Evolutionary conservation across 305 asterid species (phyloP).

Genomic region (Rubia tinctorum): DNA sequence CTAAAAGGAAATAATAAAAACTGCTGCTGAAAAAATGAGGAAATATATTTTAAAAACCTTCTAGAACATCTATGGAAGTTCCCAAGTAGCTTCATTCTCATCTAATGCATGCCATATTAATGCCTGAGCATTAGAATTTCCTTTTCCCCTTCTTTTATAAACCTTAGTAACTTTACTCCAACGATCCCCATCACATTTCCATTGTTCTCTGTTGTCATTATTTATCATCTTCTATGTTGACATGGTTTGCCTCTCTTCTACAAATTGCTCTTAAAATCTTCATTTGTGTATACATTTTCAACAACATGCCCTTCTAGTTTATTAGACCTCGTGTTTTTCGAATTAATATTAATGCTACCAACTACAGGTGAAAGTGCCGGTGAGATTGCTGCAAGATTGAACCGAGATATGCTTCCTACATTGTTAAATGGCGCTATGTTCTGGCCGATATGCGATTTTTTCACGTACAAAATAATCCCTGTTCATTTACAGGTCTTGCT

Average conservation of each 20-base stretch:
- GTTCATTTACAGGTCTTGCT: conserved; percentile 78
- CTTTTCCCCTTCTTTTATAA: too few species aligned
- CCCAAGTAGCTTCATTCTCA: too few species aligned
- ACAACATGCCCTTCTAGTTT: background rate
- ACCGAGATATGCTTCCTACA: conserved; percentile 83
- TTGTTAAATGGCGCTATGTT: conserved; percentile 61
- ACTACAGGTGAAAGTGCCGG: conserved; percentile 58
- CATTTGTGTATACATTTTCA: background rate
- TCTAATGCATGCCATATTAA: too few species aligned
- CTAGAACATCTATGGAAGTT: too few species aligned
- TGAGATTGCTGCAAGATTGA: conserved; percentile 75
- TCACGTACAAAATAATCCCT: conserved; percentile 77
- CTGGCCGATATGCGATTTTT: conserved; percentile 90
- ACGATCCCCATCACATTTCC: too few species aligned
- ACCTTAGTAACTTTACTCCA: too few species aligned
- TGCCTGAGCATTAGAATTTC: too few species aligned
- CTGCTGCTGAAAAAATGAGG: too few species aligned
- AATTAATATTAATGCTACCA: background rate
- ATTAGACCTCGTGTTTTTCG: conserved; percentile 4
- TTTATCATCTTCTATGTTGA: background rate
- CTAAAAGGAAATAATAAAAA: too few species aligned
- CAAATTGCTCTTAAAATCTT: background rate
- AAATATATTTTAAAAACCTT: too few species aligned
- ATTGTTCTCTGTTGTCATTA: background rate
- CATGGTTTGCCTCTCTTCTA: background rate